phyloP scores from a whole-genome alignment of 164 flowering plant genomes.

The Stephania yunnanensis region DNA sequence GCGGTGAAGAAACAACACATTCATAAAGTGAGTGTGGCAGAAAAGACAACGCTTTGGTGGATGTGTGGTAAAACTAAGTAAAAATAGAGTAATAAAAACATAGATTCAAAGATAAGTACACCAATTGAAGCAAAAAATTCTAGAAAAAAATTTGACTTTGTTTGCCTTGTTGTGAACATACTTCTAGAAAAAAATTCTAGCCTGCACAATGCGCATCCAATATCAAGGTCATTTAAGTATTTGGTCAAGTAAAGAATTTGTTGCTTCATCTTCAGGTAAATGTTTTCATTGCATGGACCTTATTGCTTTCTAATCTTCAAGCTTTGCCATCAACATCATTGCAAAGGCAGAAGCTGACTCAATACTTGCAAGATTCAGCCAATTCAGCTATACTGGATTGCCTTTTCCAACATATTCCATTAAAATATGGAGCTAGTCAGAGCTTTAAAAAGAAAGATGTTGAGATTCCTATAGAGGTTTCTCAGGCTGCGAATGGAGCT shows the following conservation, averaged over 20 bases:
- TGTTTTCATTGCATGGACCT: conserved; percentile 70
- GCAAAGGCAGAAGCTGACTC: conserved; percentile 63
- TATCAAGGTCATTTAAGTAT: neutral
- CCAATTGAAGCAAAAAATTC: too few relatives aligned
- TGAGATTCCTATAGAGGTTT: conserved; percentile 45
- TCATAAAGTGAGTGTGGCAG: too few relatives aligned
- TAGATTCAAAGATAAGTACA: too few relatives aligned
- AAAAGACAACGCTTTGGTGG: too few relatives aligned
- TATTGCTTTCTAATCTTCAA: conserved; percentile 67
- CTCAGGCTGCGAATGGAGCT: conserved; percentile 66
- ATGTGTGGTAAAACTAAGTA: too few relatives aligned
- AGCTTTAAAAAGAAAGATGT: conserved; percentile 59
- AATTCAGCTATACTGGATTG: conserved; percentile 60
- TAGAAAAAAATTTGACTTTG: too few relatives aligned
- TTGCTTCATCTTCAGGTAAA: conserved; percentile 47
- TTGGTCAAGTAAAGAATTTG: neutral
- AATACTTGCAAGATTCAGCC: conserved; percentile 61
- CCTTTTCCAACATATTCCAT: conserved; percentile 81
- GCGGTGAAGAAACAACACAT: too few relatives aligned
- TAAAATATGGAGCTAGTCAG: conserved; percentile 37
- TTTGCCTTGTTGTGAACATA: too few relatives aligned
- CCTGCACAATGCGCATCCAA: too few relatives aligned
- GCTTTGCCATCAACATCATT: conserved; percentile 65
- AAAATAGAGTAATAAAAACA: too few relatives aligned
- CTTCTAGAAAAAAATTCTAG: too few relatives aligned